Base-by-base conservation (phyloP, 169 alveolate species). In the Babesia sp. region DNA sequence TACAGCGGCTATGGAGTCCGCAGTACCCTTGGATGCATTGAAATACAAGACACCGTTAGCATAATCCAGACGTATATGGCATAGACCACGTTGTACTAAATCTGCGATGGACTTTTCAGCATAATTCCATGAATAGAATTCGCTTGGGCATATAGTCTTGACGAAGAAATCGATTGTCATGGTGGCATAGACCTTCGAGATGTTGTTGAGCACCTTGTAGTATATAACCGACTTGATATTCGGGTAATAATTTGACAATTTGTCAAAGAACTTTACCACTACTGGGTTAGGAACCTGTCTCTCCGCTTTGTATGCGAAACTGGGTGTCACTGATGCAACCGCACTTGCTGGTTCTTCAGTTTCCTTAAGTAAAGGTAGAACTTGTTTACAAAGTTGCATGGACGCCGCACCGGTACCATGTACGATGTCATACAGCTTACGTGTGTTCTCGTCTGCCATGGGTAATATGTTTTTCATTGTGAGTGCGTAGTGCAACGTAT, bases 151-250 rank as follows among this genome's bases (percentile, higher is more conserved):
- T 36, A 93, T 85, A 72, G 91, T 57, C 58, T 73, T 80, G 42
- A 91, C 91, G 71, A 93, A 93, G 79, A 83, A 90, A 50, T 90
- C 94, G 44, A 93, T 92, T 24, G 93, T 86, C 71, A 93, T 88
- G 18, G 94, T 71, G 3, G 93, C 90, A 66, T 92, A 93, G 37
- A 93, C 96, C 64, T 78, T 83, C 1, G 96, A 90, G 28, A 93
- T 77, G 72, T 86, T 91, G 55, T 89, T 54, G 50, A 92, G 86
- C 50, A 91, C 60, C 59, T 93, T 92, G 72, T 91, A 93, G 83
- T 91, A 85, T 41, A 92, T 85, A n/a, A 93, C 94, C 31, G 87
- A 91, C 74, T 93, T 93, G 66, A 93, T 67, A 57, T 90, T 92
- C 12, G 84, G 66, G 66, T 84, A 85, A 75, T 93, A 93, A 22